Percentiles rank a stretch among this genome's conserved stretches.
Conservation (phyloP, 805 yeast genomes). For the Candida suzukii region DNA sequence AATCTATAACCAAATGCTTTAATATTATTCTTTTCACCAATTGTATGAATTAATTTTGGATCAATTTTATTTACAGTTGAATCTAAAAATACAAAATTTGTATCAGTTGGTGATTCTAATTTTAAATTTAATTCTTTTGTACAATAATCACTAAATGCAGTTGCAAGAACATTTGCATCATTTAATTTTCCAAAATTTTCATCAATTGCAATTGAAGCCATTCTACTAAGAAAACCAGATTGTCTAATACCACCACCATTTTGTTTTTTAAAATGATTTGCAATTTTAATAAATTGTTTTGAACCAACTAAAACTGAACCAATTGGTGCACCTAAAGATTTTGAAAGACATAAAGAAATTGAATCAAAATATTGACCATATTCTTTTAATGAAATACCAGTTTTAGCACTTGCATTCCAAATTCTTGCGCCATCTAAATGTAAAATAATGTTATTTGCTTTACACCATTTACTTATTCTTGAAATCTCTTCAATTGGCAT, state of each 20-base stretch:
- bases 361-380: constrained; percentile 78
- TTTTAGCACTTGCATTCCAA: constrained; percentile 81
- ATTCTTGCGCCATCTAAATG: constrained; percentile 96
- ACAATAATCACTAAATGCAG: constrained; percentile 46
- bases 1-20: constrained; percentile 67
- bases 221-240: constrained; percentile 70
- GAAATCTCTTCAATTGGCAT: constrained; percentile 74
- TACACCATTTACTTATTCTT: constrained; percentile 66
- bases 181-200: constrained; percentile 57
- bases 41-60: constrained; percentile 30
- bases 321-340: constrained; percentile 89
- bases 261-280: constrained; percentile 85
- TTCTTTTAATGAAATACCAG: constrained; percentile 60
- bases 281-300: constrained; percentile 49
- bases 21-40: constrained; percentile 41
- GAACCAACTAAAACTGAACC: constrained; percentile 82
- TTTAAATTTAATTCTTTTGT: constrained; percentile 38
- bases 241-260: constrained; percentile 93
- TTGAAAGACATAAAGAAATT: constrained; percentile 84
- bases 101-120: constrained; percentile 69
- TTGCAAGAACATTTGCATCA: constrained; percentile 44
- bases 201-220: constrained; percentile 76
- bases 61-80: constrained; percentile 45
- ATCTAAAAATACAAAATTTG: constrained; percentile 80
- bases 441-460: constrained; percentile 46